Percentiles rank a stretch among this genome's conserved stretches.
Evolutionary conservation across 441 rosid species (phyloP).

Genomic region (Aleurites moluccanus): DNA sequence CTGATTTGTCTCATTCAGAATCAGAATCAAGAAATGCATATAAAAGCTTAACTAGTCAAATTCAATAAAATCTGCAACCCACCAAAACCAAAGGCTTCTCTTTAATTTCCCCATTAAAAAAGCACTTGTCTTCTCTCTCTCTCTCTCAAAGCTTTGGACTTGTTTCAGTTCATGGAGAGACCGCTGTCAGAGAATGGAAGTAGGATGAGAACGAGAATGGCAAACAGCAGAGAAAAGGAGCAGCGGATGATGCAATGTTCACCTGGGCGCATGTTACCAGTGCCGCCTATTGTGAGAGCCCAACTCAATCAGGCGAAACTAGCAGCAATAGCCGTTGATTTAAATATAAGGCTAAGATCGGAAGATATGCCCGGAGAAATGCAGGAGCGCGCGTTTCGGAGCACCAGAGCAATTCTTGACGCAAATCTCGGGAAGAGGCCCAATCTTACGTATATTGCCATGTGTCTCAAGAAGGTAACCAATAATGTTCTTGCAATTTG

Average conservation of each 20-base stretch:
- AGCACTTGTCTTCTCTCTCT: background rate
- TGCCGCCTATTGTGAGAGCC: slow-evolving; percentile 23
- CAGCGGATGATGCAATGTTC: slow-evolving; percentile 3
- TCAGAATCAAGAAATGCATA: background rate
- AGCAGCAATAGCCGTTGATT: slow-evolving; percentile 46
- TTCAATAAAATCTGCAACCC: slow-evolving; percentile 16
- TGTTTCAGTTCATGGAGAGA: slow-evolving; percentile 35
- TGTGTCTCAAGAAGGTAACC: slow-evolving; percentile 49
- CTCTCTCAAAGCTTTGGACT: slow-evolving; percentile 5
- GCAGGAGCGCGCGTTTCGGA: slow-evolving; percentile 56
- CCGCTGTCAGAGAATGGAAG: slow-evolving; percentile 25
- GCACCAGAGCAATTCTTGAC: slow-evolving; percentile 39
- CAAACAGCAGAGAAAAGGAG: slow-evolving; percentile 21
- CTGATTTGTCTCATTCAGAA: slow-evolving; percentile 23
- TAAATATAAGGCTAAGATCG: slow-evolving; percentile 57
- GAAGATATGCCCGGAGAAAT: slow-evolving; percentile 51
- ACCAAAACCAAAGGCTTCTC: background rate
- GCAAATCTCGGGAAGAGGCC: slow-evolving; percentile 30
- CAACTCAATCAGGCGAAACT: slow-evolving; percentile 34
- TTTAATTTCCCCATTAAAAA: background rate
- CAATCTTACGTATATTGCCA: slow-evolving; percentile 44
- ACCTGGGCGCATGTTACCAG: slow-evolving; percentile 25
- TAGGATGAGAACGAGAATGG: slow-evolving; percentile 6
- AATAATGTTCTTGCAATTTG: background rate
- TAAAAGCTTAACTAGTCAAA: slow-evolving; percentile 15